These are phyloP conservation scores for Hagleromyces aurorensis DNA, from an alignment of 805 yeast species.

Conservation along the genomic window DNA sequence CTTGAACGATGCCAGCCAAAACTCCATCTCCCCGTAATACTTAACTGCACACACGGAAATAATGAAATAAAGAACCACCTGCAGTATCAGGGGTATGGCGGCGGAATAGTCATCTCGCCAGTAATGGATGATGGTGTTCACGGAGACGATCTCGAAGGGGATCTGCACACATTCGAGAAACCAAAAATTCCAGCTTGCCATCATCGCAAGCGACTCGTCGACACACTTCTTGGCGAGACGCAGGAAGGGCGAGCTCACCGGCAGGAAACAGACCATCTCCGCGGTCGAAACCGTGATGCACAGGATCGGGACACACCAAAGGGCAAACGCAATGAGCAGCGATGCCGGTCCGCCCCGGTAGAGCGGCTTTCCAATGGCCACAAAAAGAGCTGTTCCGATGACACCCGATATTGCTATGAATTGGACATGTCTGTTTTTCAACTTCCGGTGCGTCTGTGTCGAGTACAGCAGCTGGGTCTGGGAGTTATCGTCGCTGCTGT, in stretches of 20 bases:
- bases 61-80: conserved; percentile 51
- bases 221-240: conserved; percentile 66
- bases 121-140: conserved; percentile 67
- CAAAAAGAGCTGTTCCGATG: conserved; percentile 74
- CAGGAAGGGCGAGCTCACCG: conserved; percentile 71
- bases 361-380: conserved; percentile 59
- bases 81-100: conserved; percentile 60
- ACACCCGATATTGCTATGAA: conserved; percentile 76
- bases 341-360: conserved; percentile 64
- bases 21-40: conserved; percentile 76
- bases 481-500: no score
- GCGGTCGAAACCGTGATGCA: conserved; percentile 65
- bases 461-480: conserved; percentile 13
- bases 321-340: conserved; percentile 51
- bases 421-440: conserved; percentile 66
- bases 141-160: conserved; percentile 79
- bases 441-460: conserved; percentile 37
- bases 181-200: conserved; percentile 78
- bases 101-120: conserved; percentile 76
- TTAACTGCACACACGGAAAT: conserved; percentile 68
- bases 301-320: conserved; percentile 66
- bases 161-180: conserved; percentile 66
- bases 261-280: conserved; percentile 71
- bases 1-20: conserved; percentile 69
- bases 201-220: conserved; percentile 66